Base-by-base conservation (phyloP, 192 early-diverging fungal genomes). In the Linderina pennispora region DNA sequence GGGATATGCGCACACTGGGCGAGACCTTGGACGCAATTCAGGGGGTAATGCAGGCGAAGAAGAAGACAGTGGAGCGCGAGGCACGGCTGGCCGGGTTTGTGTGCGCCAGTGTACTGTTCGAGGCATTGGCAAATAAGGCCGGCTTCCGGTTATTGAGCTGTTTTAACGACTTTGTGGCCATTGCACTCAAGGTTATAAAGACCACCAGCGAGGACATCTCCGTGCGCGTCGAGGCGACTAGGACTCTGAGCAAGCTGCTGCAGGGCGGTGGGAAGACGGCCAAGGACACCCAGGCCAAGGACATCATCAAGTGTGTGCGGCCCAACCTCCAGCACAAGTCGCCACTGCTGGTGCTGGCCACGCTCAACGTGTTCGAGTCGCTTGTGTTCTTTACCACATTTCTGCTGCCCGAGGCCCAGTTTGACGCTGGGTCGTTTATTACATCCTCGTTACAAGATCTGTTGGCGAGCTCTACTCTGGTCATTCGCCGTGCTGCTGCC, bases 21-120 rank as follows among this genome's bases (percentile, higher is more conserved):
- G 51, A 51, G 2, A 23, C 48, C 0, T 48, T 74, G 6, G 37
- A 58, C 22, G 64, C 60, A 5, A 48, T 74, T 10, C 70, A 67
- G 18, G 24, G 36, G 1, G 23, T 36, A 9, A 50, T 67, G 48
- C 41, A 38, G 21, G 21, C 21, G 6, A 40, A 40, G 50, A 52
- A 22, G 20, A 26, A 9, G 47, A 44, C 14, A 36, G 43, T 18
- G 18, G 44, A 23, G 8, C 42, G 36, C 8, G 26, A 42, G 11
- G 34, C 41, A 17, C 25, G 48, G 15, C 14, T 55, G 13, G 84
- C 89, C 2, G 80, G 88, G 0, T 77, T 95, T 13, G 62, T 80
- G 40, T 81, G 80, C 26, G 76, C 88, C 4, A 92, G 94, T 1
- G 74, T 75, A 17, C 64, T 97, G 18, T 85, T 90, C 53, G 87